phyloP scores from a whole-genome alignment of 441 rosid genomes.

The Sinapis alba region DNA sequence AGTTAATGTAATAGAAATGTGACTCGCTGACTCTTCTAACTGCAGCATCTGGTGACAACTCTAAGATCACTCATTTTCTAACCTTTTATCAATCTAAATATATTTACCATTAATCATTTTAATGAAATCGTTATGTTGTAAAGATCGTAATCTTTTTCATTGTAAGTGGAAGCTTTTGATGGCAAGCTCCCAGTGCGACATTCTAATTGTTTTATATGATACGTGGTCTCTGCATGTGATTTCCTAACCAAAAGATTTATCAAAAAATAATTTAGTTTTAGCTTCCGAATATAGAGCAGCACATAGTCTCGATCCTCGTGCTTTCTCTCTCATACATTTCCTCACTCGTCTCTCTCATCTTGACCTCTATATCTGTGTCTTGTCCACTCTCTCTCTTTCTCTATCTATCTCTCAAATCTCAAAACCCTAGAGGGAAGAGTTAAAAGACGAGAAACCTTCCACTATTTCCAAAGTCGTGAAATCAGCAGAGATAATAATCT shows the following conservation, averaged over 20 bases:
- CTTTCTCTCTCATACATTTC: conserved; percentile 33
- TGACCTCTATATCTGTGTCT: conserved; percentile 75
- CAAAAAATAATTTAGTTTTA: not conserved
- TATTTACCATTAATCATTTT: not conserved
- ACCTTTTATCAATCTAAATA: not conserved
- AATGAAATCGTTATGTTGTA: not conserved
- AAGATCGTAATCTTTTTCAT: not conserved
- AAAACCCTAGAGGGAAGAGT: conserved; percentile 30
- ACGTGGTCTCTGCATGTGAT: conserved; percentile 44
- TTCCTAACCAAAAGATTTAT: conserved; percentile 11
- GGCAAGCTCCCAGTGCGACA: too few species aligned
- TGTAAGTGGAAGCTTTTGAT: too few species aligned
- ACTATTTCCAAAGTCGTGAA: conserved; percentile 51
- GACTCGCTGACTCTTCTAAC: not conserved
- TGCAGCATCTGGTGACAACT: not conserved
- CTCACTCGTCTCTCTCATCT: conserved; percentile 38
- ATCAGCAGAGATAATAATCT: conserved; percentile 15
- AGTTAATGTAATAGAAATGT: not conserved
- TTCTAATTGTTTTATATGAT: conserved; percentile 35
- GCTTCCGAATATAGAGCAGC: conserved; percentile 14
- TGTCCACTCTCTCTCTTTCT: conserved; percentile 31
- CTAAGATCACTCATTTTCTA: not conserved
- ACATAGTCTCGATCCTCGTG: conserved; percentile 35
- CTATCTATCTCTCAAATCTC: conserved; percentile 31
- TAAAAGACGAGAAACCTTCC: conserved; percentile 40